Evolutionary conservation across 2,329 filamentous ascomycete species (phyloP).

Genomic region (Penicillium sp.): DNA sequence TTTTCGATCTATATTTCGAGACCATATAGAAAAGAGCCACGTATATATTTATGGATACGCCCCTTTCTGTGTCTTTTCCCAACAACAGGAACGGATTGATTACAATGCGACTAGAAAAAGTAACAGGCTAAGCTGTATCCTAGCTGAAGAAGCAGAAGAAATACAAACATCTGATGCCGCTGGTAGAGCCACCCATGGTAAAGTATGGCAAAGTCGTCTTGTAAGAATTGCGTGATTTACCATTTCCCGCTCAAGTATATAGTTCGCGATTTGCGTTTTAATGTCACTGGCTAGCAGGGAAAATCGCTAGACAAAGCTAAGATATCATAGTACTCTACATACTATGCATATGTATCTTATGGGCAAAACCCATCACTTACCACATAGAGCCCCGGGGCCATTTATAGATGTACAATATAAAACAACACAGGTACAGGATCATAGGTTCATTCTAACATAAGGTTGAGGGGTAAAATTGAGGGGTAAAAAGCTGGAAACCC

Average conservation of each 20-base stretch:
- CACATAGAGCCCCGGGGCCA: neutral
- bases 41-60: neutral
- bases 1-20: neutral
- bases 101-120: neutral
- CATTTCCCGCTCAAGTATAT: neutral
- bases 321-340: neutral
- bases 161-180: neutral
- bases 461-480: neutral
- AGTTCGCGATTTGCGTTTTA: neutral
- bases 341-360: no score
- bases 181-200: neutral
- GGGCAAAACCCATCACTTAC: neutral
- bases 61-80: neutral
- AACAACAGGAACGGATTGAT: neutral
- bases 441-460: neutral
- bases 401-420: neutral
- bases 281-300: neutral
- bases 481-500: neutral
- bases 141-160: no score
- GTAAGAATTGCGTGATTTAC: neutral
- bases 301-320: neutral
- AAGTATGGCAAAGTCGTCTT: neutral
- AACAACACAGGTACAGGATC: neutral
- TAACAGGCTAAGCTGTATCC: no score
- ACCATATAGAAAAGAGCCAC: neutral